Conservation (phyloP, 108 stramenopile species). For the Cylindrotheca fusiformis region DNA sequence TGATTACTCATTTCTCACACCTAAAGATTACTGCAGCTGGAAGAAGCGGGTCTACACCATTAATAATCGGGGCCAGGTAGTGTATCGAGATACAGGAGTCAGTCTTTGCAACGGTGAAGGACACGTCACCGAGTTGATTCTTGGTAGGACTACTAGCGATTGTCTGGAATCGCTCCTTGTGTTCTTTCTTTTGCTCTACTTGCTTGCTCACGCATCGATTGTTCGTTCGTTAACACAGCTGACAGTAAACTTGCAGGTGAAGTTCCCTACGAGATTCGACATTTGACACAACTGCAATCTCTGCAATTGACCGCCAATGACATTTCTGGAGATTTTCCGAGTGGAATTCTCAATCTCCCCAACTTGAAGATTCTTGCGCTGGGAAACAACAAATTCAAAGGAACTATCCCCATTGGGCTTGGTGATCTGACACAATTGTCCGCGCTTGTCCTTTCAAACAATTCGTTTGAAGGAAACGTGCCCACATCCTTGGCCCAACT, state of each 20-base stretch:
- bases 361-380: constrained; percentile 1
- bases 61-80: neutral
- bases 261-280: constrained; percentile 3
- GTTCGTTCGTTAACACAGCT: constrained; percentile 3
- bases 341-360: neutral
- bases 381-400: constrained; percentile 8
- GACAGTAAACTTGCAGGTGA: constrained; percentile 16
- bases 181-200: neutral
- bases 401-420: constrained; percentile 4
- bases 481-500: neutral
- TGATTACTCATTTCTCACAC: neutral
- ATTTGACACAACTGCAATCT: constrained; percentile 3
- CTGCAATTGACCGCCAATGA: neutral
- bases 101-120: constrained; percentile 15
- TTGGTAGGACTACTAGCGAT: too few species aligned
- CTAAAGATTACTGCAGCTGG: neutral
- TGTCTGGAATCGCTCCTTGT: too few species aligned
- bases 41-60: neutral
- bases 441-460: neutral
- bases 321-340: constrained; percentile 2
- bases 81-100: neutral
- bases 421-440: neutral
- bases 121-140: constrained; percentile 2
- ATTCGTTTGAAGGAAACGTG: neutral
- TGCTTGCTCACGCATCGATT: neutral